A percentile compares a stretch with the other conserved stretches of the same genome.
Evolutionary conservation across 352 stramenopile genomes (phyloP).

Genomic region (Achlya hypogyna): DNA sequence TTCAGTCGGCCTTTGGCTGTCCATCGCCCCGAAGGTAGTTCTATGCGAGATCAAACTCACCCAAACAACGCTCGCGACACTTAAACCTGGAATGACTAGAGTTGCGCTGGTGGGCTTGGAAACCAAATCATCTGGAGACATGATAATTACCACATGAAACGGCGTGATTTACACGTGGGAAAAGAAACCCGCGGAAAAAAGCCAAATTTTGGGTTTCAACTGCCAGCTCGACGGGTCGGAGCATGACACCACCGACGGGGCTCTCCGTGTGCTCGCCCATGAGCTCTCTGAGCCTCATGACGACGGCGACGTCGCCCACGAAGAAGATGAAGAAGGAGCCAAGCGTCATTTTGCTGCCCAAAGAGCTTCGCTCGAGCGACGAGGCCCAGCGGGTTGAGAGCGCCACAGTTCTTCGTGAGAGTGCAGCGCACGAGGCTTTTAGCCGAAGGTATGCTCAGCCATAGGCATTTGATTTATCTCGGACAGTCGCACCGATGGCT

Average conservation of each 20-base stretch:
- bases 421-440: conserved; percentile 59
- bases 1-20: no score
- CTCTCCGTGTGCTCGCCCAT: neutral
- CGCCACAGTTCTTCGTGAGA: conserved; percentile 62
- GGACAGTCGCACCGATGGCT: conserved; percentile 52
- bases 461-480: neutral
- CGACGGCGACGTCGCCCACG: neutral
- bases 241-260: neutral
- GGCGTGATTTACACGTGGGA: no score
- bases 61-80: no score
- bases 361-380: conserved; percentile 16
- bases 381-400: conserved; percentile 41
- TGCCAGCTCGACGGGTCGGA: no score
- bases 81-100: no score
- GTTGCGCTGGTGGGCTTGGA: no score
- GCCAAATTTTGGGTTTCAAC: no score
- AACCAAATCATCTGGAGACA: no score
- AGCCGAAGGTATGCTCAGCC: conserved; percentile 34
- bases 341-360: conserved; percentile 11
- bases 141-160: no score
- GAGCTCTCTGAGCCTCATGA: neutral
- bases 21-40: no score
- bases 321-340: conserved; percentile 8
- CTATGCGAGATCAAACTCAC: no score
- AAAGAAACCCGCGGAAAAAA: no score